phyloP scores from a whole-genome alignment of 306 rosid genomes.

The Ormosia semicastrata region DNA sequence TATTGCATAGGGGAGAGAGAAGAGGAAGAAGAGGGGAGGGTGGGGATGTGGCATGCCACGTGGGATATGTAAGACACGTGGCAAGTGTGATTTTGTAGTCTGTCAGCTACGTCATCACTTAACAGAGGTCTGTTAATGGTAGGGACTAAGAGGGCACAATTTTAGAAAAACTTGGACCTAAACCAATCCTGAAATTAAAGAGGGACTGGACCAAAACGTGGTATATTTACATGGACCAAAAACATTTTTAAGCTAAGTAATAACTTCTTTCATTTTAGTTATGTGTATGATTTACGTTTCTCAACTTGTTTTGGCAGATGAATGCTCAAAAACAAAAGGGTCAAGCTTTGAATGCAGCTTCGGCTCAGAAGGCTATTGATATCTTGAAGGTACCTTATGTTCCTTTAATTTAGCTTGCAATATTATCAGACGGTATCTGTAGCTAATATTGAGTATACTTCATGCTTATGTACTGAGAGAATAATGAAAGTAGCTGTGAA shows the following conservation, averaged over 20 bases:
- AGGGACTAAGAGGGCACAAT: no score
- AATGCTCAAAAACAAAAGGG: conserved; percentile 98
- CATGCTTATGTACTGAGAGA: neutral
- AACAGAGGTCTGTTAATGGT: no score
- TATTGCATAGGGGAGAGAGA: no score
- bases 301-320: conserved; percentile 46
- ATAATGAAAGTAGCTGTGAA: neutral
- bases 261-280: neutral
- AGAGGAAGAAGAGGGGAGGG: no score
- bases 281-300: neutral
- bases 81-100: no score
- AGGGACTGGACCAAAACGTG: no score
- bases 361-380: conserved; percentile 90
- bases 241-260: neutral
- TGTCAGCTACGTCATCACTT: no score
- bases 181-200: no score
- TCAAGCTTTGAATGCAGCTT: conserved; percentile 79
- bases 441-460: neutral
- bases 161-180: no score
- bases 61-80: no score
- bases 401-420: conserved; percentile 15
- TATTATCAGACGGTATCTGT: neutral
- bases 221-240: no score
- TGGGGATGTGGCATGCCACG: no score
- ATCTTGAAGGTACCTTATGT: conserved; percentile 64